Conservation (phyloP, 306 rosid genomes). For the Coriaria nepalensis region DNA sequence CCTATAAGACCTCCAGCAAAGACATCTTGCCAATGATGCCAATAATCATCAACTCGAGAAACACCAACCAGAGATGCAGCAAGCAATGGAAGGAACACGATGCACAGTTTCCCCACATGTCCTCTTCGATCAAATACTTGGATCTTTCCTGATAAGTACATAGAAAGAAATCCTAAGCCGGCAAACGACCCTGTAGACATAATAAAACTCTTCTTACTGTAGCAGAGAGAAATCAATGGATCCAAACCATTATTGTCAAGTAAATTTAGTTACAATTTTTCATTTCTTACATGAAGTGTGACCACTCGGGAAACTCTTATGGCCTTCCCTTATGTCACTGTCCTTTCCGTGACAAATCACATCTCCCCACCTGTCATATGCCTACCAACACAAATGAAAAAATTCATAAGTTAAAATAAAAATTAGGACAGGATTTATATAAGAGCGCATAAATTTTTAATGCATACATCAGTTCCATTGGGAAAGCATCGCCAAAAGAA, state of each 20-base stretch:
- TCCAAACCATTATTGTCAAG: background rate
- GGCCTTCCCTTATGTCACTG: slow-evolving; percentile 75
- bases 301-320: slow-evolving; percentile 95
- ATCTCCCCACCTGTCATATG: slow-evolving; percentile 46
- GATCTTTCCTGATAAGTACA: slow-evolving; percentile 73
- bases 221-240: slow-evolving; percentile 6
- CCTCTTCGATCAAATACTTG: slow-evolving; percentile 68
- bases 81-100: slow-evolving; percentile 64
- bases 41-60: slow-evolving; percentile 79
- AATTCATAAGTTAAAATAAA: slow-evolving; percentile 1
- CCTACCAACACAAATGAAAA: slow-evolving; percentile 19
- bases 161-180: slow-evolving; percentile 68
- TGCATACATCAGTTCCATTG: slow-evolving; percentile 50
- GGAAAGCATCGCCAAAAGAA: slow-evolving; percentile 99
- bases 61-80: slow-evolving; percentile 60
- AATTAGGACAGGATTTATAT: background rate
- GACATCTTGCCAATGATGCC: slow-evolving; percentile 99
- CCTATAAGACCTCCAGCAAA: slow-evolving; percentile 74
- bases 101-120: slow-evolving; percentile 72
- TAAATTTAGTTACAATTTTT: background rate
- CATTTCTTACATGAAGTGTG: slow-evolving; percentile 74
- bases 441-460: background rate
- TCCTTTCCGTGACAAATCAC: slow-evolving; percentile 68
- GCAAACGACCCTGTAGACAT: slow-evolving; percentile 72
- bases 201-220: background rate